These are phyloP conservation scores for Digitaria exilis DNA, from an alignment of 202 grass and related monocot genomes.

Conservation along the genomic window DNA sequence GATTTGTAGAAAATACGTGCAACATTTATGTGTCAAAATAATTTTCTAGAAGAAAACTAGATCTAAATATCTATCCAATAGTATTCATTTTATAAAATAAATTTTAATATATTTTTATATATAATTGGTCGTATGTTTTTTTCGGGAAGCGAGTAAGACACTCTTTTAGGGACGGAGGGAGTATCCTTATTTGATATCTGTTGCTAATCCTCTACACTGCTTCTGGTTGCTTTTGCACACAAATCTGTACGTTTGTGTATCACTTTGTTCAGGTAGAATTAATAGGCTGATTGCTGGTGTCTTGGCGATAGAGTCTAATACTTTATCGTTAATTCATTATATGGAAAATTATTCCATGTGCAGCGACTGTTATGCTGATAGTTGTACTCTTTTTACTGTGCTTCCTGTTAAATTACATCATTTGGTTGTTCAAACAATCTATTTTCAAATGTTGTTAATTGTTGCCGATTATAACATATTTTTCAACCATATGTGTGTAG, in stretches of 20 bases:
- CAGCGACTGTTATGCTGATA: slow-evolving; percentile 8
- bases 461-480: not conserved
- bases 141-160: too few relatives aligned
- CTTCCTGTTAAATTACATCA: not conserved
- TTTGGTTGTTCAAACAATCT: slow-evolving; percentile 16
- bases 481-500: slow-evolving; percentile 1
- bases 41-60: too few relatives aligned
- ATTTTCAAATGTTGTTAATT: not conserved
- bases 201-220: not conserved
- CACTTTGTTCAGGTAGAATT: slow-evolving; percentile 25
- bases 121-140: too few relatives aligned
- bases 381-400: not conserved
- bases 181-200: slow-evolving; percentile 15
- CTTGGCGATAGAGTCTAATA: not conserved
- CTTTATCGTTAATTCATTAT: slow-evolving; percentile 2
- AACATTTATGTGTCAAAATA: too few relatives aligned
- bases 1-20: too few relatives aligned
- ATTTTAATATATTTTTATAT: too few relatives aligned
- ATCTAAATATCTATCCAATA: too few relatives aligned
- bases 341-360: not conserved
- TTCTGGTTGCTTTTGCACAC: not conserved
- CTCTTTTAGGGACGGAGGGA: too few relatives aligned
- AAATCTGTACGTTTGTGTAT: slow-evolving; percentile 8
- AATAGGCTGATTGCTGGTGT: slow-evolving; percentile 3
- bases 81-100: too few relatives aligned